phyloP scores from a whole-genome alignment of 306 rosid species.

The Luffa aegyptiaca region DNA sequence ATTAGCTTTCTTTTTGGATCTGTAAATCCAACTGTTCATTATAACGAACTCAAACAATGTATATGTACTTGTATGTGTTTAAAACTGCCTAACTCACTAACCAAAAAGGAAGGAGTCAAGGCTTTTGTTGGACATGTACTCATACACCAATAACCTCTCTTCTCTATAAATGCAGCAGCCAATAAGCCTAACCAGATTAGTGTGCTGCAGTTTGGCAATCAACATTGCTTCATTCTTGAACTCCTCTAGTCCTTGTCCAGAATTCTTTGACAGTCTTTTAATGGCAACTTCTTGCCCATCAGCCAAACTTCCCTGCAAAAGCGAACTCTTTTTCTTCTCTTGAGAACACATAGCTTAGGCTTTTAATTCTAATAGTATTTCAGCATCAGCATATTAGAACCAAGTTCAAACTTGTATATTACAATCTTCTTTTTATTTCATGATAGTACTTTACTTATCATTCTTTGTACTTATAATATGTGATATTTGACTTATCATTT shows the following conservation, averaged over 20 bases:
- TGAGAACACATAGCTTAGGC: neutral
- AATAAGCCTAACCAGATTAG: slow-evolving; percentile 28
- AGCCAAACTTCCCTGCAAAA: slow-evolving; percentile 21
- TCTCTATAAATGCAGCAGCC: slow-evolving; percentile 31
- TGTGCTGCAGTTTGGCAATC: slow-evolving; percentile 35
- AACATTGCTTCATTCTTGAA: slow-evolving; percentile 21
- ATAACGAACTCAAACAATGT: neutral
- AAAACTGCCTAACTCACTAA: neutral
- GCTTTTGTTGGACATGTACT: slow-evolving; percentile 9
- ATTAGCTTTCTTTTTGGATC: slow-evolving; percentile 12
- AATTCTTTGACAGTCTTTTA: slow-evolving; percentile 28
- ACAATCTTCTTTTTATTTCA: neutral
- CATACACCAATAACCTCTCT: slow-evolving; percentile 19
- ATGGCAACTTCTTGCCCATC: slow-evolving; percentile 34
- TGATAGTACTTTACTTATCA: neutral
- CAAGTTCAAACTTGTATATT: neutral
- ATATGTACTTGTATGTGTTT: neutral
- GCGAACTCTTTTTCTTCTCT: neutral
- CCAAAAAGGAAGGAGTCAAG: slow-evolving; percentile 28
- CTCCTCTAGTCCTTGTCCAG: slow-evolving; percentile 21
- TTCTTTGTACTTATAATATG: neutral
- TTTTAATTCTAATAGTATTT: neutral
- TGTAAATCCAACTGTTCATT: neutral
- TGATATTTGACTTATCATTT: neutral
- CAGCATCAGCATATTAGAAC: neutral